Evolutionary conservation across 2,329 filamentous ascomycete genomes (phyloP).

Genomic region (Fusarium humuli): DNA sequence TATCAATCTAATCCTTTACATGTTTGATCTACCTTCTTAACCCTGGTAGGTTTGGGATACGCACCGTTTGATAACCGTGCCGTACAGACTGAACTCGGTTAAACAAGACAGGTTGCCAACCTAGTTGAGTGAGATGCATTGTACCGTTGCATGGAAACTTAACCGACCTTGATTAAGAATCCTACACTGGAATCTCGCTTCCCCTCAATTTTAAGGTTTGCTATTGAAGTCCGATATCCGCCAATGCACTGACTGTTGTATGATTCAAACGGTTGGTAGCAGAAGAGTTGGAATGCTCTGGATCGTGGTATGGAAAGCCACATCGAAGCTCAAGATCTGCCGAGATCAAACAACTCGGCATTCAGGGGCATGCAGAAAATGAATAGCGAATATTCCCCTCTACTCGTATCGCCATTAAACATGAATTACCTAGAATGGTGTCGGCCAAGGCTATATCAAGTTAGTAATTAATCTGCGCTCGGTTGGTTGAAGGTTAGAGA

Average conservation of each 20-base stretch:
- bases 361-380: neutral
- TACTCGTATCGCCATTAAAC: neutral
- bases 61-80: conserved; percentile 1
- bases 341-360: neutral
- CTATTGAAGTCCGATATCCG: neutral
- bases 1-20: neutral
- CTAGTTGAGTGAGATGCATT: conserved; percentile 9
- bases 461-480: conserved; percentile 26
- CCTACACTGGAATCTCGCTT: neutral
- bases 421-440: conserved; percentile 1
- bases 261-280: neutral
- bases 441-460: conserved; percentile 19
- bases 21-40: neutral
- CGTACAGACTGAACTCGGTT: conserved; percentile 16
- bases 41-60: neutral
- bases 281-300: neutral
- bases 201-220: conserved; percentile 7
- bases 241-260: neutral
- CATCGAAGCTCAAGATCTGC: neutral
- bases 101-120: neutral
- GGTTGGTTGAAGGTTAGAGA: conserved; percentile 24
- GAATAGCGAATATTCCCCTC: neutral
- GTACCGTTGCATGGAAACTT: conserved; percentile 16
- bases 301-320: neutral
- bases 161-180: conserved; percentile 6